Base-by-base conservation (phyloP, 345 rosid species). In the Salix udensis region DNA sequence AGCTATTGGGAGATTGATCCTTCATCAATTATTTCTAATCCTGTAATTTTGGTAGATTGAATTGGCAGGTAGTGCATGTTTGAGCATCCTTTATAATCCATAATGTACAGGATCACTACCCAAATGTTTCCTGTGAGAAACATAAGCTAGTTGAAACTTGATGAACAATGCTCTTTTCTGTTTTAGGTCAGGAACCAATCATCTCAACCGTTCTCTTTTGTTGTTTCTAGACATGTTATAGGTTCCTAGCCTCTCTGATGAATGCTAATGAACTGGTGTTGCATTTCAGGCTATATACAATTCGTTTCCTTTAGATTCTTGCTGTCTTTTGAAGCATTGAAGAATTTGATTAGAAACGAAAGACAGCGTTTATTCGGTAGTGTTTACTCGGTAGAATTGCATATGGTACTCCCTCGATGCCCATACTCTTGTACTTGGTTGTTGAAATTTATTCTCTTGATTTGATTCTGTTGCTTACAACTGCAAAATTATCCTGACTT, bases 1-100 rank as follows among this genome's bases (percentile, higher is more conserved):
- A 75, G 82, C 42, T 82, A 21, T 50, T 91, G 91, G 90, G 84
- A 89, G 76, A 82, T 88, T 46, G 91, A 89, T 83, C 77, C 82
- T 23, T 66, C 44, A 8, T 88, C 87, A 69, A 67, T 58, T 11
- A 10, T 86, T 78, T 68, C 80, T 30, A 81, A 78, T 61, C 8
- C 62, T 60, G 12, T 76, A 19, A 65, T 76, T 62, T 36, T 72
- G 55, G 31, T 84, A 62, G 86, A 82, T 40, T 80, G 80, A 78
- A 18, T 48, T n/a, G 76, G 71, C 72, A n/a, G 34, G 68, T 19
- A 13, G 46, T 23, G 24, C 50, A 31, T 66, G 52, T 62, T 65
- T 44, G 7, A 58, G 61, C 62, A 36, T 77, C 68, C 11, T 10
- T 71, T 69, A 78, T 30, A 65, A 26, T 21, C 46, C 40, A 6